Conservation (phyloP, 768 basidiomycete species). For the Dentipellis sp. region DNA sequence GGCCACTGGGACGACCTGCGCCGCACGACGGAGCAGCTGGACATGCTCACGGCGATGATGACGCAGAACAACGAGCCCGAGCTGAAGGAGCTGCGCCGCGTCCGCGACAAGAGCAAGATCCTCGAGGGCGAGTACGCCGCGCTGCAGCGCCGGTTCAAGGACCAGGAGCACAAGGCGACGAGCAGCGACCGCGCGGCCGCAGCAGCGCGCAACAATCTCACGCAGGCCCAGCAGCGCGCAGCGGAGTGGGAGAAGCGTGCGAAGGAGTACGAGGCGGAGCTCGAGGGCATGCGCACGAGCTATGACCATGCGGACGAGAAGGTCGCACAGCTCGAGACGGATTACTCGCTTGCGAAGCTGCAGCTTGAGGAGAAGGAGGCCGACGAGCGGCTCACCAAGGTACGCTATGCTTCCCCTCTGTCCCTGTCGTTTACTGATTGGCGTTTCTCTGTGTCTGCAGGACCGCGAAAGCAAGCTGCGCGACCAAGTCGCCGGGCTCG, state of each 20-base stretch:
- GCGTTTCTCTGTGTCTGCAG: slow-evolving; percentile 26
- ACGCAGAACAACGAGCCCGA: slow-evolving; percentile 65
- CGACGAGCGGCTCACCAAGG: slow-evolving; percentile 58
- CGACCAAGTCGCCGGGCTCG: slow-evolving; percentile 55
- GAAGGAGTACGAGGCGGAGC: slow-evolving; percentile 56
- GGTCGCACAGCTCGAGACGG: slow-evolving; percentile 58
- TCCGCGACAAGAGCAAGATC: slow-evolving; percentile 43
- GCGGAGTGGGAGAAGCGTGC: slow-evolving; percentile 77
- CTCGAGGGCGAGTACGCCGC: slow-evolving; percentile 60
- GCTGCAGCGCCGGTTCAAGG: slow-evolving; percentile 65
- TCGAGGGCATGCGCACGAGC: slow-evolving; percentile 49
- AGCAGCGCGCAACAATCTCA: slow-evolving; percentile 51
- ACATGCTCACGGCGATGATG: slow-evolving; percentile 38
- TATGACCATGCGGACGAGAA: slow-evolving; percentile 62
- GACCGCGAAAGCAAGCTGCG: slow-evolving; percentile 62
- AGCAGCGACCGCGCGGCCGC: slow-evolving; percentile 53
- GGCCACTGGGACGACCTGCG: slow-evolving; percentile 74
- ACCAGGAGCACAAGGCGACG: slow-evolving; percentile 52
- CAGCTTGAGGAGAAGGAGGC: slow-evolving; percentile 74
- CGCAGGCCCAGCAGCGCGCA: slow-evolving; percentile 69
- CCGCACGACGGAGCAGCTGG: slow-evolving; percentile 64
- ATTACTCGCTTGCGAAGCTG: slow-evolving; percentile 54
- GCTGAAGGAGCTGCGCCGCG: slow-evolving; percentile 56
- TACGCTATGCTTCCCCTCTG: slow-evolving; percentile 18
- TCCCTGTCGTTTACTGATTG: neutral